Evolutionary conservation across 345 rosid genomes (phyloP), one percentile per base, ranked within the genome.

Genomic region (Clarkia xantiana): DNA sequence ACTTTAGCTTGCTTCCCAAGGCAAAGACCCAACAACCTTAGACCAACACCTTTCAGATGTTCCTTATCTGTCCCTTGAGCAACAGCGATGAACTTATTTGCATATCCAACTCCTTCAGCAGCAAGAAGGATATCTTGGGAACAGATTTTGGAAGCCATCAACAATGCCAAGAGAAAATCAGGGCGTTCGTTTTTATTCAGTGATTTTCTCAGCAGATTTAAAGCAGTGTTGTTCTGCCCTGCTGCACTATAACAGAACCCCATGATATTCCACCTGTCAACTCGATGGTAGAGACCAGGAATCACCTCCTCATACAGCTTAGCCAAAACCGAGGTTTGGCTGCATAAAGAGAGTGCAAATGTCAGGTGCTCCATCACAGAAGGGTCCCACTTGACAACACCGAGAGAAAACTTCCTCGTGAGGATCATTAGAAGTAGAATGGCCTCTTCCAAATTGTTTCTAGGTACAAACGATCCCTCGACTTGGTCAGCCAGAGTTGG

Each of bases 401-500:
- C 84, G 11, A 70, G 80, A 70, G 62, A 57, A 54, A 65, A 65
- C 60, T 86, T 90, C 74, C 74, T 68, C 52, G 83, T 41, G 36
- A 86, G 77, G 61, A 86, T 78, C 86, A 90, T 73, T 55, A 90
- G 75, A 63, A 90, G 88, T 52, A 90, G 78, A 67, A 90, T 71
- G 42, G 94, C 86, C 74, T 90, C 95, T 72, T 90, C 97, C 60
- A 90, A 57, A 74, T 90, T 86, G 62, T 81, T 77, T 63, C 76
- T 83, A 9, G 97, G 96, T 39, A 83, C 68, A 67, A 67, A 86
- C 1, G 94, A 75, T 50, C 95, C 91, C 12, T 90, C 91, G 7
- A 72, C 46, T 64, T 86, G 96, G 53, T 73, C 68, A 44, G 76
- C 82, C 59, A 90, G 71, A 64, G 86, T 90, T 18, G 88, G 94